phyloP scores from a whole-genome alignment of 1,284 basidiomycete species.

The Peniophora sp. region DNA sequence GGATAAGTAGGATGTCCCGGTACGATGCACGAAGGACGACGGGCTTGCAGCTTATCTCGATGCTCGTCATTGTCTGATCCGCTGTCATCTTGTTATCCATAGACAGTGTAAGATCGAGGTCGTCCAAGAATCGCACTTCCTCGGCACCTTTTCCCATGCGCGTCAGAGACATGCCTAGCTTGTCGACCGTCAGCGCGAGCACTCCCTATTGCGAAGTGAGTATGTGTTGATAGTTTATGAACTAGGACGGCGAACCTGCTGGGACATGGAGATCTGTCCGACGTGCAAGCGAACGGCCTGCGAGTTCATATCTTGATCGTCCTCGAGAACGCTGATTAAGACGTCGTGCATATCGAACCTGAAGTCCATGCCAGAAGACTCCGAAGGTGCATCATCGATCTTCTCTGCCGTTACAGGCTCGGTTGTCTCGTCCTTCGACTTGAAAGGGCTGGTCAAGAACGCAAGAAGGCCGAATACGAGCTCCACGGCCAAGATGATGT shows the following conservation, averaged over 20 bases:
- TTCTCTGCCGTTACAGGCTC: conserved; percentile 13
- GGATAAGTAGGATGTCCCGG: conserved; percentile 88
- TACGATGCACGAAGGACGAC: conserved; percentile 91
- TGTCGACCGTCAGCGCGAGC: conserved; percentile 74
- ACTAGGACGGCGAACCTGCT: conserved; percentile 54
- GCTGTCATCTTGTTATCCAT: conserved; percentile 77
- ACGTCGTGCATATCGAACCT: conserved; percentile 90
- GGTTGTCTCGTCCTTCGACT: conserved; percentile 8
- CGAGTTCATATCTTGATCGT: conserved; percentile 73
- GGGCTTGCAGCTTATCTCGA: conserved; percentile 79
- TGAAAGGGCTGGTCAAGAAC: conserved; percentile 76
- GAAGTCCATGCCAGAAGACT: conserved; percentile 38
- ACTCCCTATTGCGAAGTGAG: conserved; percentile 47
- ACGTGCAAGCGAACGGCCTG: conserved; percentile 87
- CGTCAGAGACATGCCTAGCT: conserved; percentile 91
- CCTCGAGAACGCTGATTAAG: conserved; percentile 84
- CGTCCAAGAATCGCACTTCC: conserved; percentile 87
- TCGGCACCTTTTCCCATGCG: conserved; percentile 84
- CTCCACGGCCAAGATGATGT: conserved; percentile 90
- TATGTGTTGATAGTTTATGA: neutral
- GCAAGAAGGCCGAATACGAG: conserved; percentile 84
- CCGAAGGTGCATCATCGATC: conserved; percentile 13
- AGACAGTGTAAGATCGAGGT: conserved; percentile 84
- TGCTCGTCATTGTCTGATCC: conserved; percentile 72
- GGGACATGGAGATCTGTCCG: conserved; percentile 83